phyloP scores from a whole-genome alignment of 1,284 basidiomycete genomes.

The Leccinum pallidistipes region DNA sequence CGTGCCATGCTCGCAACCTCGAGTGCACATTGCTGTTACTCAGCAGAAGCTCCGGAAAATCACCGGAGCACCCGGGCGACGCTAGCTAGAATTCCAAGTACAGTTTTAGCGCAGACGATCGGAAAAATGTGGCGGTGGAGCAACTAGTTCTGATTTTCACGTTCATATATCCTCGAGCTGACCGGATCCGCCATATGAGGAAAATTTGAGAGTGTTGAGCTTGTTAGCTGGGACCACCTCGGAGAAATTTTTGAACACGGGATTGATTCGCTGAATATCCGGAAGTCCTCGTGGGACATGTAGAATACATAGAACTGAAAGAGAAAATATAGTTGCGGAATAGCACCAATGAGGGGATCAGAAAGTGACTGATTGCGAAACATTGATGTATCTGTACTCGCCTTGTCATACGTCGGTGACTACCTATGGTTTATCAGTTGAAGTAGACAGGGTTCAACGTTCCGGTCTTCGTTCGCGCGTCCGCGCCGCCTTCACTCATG shows the following conservation, averaged over 20 bases:
- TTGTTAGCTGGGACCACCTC: not conserved
- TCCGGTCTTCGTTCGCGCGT: not conserved
- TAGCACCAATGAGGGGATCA: not conserved
- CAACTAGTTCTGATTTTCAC: not conserved
- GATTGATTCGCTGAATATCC: not conserved
- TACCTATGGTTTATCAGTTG: not conserved
- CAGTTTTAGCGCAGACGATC: not conserved
- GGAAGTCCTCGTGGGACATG: not conserved
- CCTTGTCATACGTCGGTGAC: not conserved
- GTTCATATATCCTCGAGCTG: not conserved
- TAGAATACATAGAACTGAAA: not conserved
- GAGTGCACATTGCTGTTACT: not conserved
- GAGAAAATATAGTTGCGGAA: not conserved
- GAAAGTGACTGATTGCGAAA: not conserved
- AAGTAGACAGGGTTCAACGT: not conserved
- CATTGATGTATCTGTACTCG: not conserved
- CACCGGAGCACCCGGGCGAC: not conserved
- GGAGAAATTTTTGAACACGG: not conserved
- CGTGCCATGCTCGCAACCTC: not conserved
- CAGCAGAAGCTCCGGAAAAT: not conserved
- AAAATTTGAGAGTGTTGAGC: not conserved
- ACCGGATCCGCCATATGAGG: not conserved
- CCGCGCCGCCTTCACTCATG: not conserved
- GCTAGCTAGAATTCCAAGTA: not conserved
- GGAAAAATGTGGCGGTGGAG: slow-evolving; percentile 4